Conservation (phyloP, 768 basidiomycete genomes). For the Hypholoma sublateritium region DNA sequence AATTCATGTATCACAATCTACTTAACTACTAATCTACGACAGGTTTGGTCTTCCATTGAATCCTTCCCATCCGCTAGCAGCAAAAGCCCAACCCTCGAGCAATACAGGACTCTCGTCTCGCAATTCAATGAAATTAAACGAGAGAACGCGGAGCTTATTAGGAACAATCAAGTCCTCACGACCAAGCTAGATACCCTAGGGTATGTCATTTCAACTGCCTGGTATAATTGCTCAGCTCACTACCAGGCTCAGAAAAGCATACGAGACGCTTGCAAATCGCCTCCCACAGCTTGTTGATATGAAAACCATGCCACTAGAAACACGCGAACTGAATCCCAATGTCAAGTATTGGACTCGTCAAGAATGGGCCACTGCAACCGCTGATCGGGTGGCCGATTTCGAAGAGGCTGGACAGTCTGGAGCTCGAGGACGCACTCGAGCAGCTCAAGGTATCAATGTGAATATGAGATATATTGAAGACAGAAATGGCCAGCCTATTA, state of each 20-base stretch:
- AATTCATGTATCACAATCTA: too few relatives aligned
- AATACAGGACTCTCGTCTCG: too few relatives aligned
- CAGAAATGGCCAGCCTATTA: background rate
- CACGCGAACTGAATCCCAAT: background rate
- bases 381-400: background rate
- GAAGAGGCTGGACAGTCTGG: background rate
- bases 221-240: background rate
- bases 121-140: too few relatives aligned
- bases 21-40: too few relatives aligned
- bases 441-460: background rate
- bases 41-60: too few relatives aligned
- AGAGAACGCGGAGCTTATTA: too few relatives aligned
- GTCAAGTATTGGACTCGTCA: background rate
- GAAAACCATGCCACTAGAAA: background rate
- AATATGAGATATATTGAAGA: background rate
- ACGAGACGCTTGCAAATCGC: background rate
- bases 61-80: too few relatives aligned
- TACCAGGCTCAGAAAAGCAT: background rate
- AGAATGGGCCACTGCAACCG: background rate
- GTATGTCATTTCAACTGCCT: background rate
- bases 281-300: too few relatives aligned
- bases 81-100: too few relatives aligned
- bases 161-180: too few relatives aligned
- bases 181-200: too few relatives aligned
- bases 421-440: background rate